Base-by-base conservation (phyloP, 176 grass and related monocot species). In the Alloteropsis semialata region DNA sequence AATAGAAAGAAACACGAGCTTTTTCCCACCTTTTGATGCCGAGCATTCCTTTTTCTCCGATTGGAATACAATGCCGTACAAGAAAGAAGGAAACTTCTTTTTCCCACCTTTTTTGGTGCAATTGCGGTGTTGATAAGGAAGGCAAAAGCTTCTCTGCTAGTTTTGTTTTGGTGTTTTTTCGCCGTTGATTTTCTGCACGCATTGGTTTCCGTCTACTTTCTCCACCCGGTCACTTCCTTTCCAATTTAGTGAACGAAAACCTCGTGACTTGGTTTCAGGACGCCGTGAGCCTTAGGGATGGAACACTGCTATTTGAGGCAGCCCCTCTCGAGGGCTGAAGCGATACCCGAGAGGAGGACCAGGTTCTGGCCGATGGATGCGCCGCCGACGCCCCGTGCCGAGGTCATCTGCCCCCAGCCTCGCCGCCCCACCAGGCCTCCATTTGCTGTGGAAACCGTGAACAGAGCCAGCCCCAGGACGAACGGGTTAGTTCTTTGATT, bases 351-450 rank as follows among this genome's bases (percentile, higher is more conserved):
- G 46, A 81, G 88, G 50, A 93, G 87, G 76, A 95, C 90, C 22
- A 89, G 92, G 59, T 93, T 95, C 77, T 95, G 92, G 90, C 90
- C 94, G 90, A 86, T 91, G 62, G 90, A 95, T 65, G 67, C 37
- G 3, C 89, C 82, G 37, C 72, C 86, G 22, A 48, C 50, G 14
- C 15, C 81, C 4, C 90, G 86, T 37, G 62, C 83, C 0, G 90
- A 93, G 53, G 86, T 98, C 76, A 93, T 98, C 24, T 98, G 95
- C 54, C 95, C 95, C 4, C 81, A 86, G 90, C 95, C 95, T 61
- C 81, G 86, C n/a, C 95, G 95, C 1, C 62, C 76, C 0, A 66
- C 90, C 10, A 85, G 67, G 11, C 49, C 75, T 30, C 85, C 85
- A 0, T 80, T 72, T 30, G 80, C 86, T 3, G 36, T 92, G 34